Evolutionary conservation across 208 protist genomes (phyloP), one percentile per base, ranked within the genome.

Genomic region (Acanthamoeba lenticulata): DNA sequence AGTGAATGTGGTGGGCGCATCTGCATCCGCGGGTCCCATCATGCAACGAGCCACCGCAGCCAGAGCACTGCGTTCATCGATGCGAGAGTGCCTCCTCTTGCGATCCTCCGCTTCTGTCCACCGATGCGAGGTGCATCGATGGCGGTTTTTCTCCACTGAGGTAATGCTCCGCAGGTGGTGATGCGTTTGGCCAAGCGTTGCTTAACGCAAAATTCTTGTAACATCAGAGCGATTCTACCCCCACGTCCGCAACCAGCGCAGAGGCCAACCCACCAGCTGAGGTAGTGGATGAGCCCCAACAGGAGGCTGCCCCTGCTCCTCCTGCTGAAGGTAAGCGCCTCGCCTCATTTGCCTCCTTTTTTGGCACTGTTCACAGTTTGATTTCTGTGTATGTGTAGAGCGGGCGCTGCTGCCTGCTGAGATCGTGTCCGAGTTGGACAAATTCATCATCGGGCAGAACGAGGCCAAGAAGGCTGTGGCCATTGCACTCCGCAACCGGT

Each of bases 401-500:
- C 36, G 42, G 34, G 88, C 49, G 36, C 40, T 99, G 2, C 98
- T 97, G 9, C 98, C 98, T n/a, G 96, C 94, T 4, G 97, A 98
- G 85, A 98, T 99, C 60, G 97, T 99, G 1, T 95, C 95, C 1
- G 97, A 99, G 86, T 95, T 99, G 6, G 98, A 99, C 94, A 95
- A 96, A 24, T 99, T 99, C 97, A 99, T 99, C 74, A 98, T 99
- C 21, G 99, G 99, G 0, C 99, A 99, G 96, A 79, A 95, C 4
- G 98, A 98, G 1, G 99, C 98, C 24, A 99, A 99, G 95, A 95
- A 96, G 34, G 98, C 99, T 0, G 98, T 99, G 13, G 98, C 99
- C 17, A 98, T 99, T 92, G 98, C 99, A 1, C 96, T 99, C n/a
- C 1, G 92, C 19, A 92, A 94, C 27, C 27, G 85, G 27, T 96